Evolutionary conservation across 2,329 filamentous ascomycete genomes (phyloP), one percentile per base, ranked within the genome.

Genomic region (Thermoascus crustaceus): DNA sequence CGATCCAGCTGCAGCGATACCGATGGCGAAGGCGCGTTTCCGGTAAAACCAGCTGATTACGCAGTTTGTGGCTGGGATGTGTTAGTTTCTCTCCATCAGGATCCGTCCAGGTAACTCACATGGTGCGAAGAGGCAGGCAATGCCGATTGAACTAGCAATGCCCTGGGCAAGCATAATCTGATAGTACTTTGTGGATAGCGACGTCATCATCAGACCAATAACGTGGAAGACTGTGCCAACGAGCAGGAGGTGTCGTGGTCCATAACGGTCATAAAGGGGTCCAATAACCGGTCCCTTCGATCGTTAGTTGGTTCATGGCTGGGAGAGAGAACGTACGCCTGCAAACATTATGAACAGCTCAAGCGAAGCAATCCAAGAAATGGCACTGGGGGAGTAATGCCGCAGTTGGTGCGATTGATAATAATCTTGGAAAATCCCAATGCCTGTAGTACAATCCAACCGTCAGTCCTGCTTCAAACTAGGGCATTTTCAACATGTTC

Each of bases 271-370:
- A 45, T 72, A 82, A 0, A 80, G 30, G 25, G 72, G 74, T 1
- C 80, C 80, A n/a, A 78, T 69, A 5, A 83, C 47, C 0, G 77
- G 76, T 0, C 78, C 77, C 47, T n/a, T n/a, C n/a, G n/a, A n/a
- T n/a, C n/a, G n/a, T n/a, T n/a, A n/a, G n/a, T n/a, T n/a, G n/a
- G n/a, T n/a, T n/a, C n/a, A n/a, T n/a, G n/a, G n/a, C n/a, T n/a
- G 21, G 16, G 14, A 17, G 13, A 13, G 7, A 4, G 9, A 16
- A 30, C 6, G n/a, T n/a, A n/a, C n/a, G n/a, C 61, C 54, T 16
- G 52, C 61, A 48, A 73, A 71, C 64, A 80, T 68, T 49, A 75
- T 65, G 45, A 71, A 74, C 10, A 70, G 57, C 41, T 77, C 69
- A 7, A 78, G 51, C 0, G 73, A 73, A 0, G 72, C 67, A 30